Base-by-base conservation (phyloP, 768 basidiomycete species). In the Hericium rajendrae region DNA sequence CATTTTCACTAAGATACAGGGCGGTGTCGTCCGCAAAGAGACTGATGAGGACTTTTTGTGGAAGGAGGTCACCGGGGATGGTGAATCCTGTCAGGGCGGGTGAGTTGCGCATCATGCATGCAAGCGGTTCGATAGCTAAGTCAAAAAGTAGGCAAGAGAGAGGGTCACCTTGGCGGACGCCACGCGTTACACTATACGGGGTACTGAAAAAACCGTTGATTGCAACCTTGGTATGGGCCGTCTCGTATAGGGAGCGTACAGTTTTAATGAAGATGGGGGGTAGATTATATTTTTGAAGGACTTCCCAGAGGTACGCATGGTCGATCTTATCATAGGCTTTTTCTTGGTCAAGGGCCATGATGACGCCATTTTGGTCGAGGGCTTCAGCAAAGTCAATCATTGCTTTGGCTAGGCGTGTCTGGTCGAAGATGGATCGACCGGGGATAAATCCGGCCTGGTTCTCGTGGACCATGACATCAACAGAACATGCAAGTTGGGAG, bases 1-100 rank as follows among this genome's bases (percentile, higher is more conserved):
- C 74, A 0, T 56, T 10, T 38, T 67, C 61, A 2, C 61, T 62
- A 0, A 78, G 69, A 59, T 62, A 73, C 0, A 51, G 24, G 0
- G 28, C 1, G 2, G 49, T 51, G 6, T 51, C 49, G 22, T 51
- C 49, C 0, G 49, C 49, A 6, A 51, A 51, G 0, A 51, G 22
- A 2, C 28, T 51, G 2, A 51, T 28, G 6, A 51, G 3, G 11
- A 51, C 5, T 26, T 50, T 50, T 2, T 4, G 24, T 2, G 24
- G 24, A 4, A 6, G 4, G 2, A 22, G 3, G 6, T 20, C 20
- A 1, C 49, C 49, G 2, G 49, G 49, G 8, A 51, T 16, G 0
- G 6, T 2, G 6, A 11, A 51, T 0, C 49, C 49, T 3, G 2
- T 6, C 2, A 51, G 0, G 8, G 2, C 1, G 10, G 26, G 48